These are phyloP conservation scores for Tetradesmus lagerheimii DNA, from an alignment of 139 green algal genomes.

Conservation along the genomic window DNA sequence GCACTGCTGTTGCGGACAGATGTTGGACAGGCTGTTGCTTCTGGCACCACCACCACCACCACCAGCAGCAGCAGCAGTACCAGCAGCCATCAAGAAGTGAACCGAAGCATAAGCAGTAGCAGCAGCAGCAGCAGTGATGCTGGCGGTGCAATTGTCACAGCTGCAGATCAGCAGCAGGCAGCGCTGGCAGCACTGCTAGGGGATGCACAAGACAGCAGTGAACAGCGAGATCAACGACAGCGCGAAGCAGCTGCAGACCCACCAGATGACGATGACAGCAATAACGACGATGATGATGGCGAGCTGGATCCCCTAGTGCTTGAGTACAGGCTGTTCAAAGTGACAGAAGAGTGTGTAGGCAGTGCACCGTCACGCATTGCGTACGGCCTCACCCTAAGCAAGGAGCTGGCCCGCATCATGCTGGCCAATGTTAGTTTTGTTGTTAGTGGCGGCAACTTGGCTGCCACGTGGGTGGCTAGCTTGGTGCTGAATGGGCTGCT, in stretches of 20 bases:
- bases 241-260: not conserved
- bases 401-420: constrained; percentile 14
- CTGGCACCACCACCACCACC: not conserved
- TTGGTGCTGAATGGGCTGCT: constrained; percentile 13
- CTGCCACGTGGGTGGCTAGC: not conserved
- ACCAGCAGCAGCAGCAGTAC: constrained; percentile 17
- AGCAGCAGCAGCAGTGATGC: not conserved
- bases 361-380: not conserved
- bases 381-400: constrained; percentile 20
- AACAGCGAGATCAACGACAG: not conserved
- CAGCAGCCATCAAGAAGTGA: not conserved
- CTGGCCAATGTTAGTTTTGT: constrained; percentile 29
- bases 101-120: not conserved
- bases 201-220: not conserved
- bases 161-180: not conserved
- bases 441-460: constrained; percentile 3
- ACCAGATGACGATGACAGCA: not conserved
- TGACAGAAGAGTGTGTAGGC: constrained; percentile 13
- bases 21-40: not conserved
- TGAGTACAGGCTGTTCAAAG: constrained; percentile 44
- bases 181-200: not conserved
- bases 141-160: not conserved
- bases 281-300: constrained; percentile 15
- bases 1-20: constrained; percentile 22
- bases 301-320: constrained; percentile 2